These are phyloP conservation scores for Anethum foeniculum DNA, from an alignment of 140 eudicot species.

Conservation along the genomic window DNA sequence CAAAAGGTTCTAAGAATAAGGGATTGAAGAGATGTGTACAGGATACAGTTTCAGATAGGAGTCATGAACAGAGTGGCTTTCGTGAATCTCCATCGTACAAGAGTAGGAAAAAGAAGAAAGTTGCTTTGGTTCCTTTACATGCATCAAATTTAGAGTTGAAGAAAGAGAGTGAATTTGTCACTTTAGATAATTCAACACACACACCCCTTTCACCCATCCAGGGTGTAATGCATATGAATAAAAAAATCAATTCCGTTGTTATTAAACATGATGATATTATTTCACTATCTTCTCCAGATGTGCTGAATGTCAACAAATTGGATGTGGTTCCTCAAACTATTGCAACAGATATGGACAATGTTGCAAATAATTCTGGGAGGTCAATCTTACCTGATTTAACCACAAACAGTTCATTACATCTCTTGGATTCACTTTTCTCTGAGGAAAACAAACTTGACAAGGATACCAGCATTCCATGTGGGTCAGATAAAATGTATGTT, in stretches of 20 bases:
- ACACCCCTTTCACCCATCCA: conserved; percentile 16
- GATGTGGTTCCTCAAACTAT: conserved; percentile 20
- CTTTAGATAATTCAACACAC: not conserved
- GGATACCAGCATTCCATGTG: not conserved
- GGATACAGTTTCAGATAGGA: conserved; percentile 23
- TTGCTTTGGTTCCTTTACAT: conserved; percentile 11
- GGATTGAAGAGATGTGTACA: conserved; percentile 24
- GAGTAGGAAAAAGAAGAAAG: conserved; percentile 51
- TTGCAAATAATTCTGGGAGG: conserved; percentile 15
- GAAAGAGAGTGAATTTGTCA: conserved; percentile 20
- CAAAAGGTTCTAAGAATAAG: conserved; percentile 11
- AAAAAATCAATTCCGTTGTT: not conserved
- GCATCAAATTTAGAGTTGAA: conserved; percentile 21
- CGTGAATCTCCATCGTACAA: conserved; percentile 24
- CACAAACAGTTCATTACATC: conserved; percentile 11
- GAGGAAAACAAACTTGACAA: not conserved
- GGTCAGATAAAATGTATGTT: conserved; percentile 1
- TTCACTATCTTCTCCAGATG: conserved; percentile 23
- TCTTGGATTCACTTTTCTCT: not conserved
- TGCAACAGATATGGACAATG: conserved; percentile 22
- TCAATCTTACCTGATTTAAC: conserved; percentile 14
- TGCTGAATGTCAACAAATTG: conserved; percentile 7
- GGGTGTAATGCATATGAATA: conserved; percentile 8
- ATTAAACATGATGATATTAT: conserved; percentile 6
- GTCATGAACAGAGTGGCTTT: conserved; percentile 19